A percentile compares a stretch with the other conserved stretches of the same genome.
Conservation (phyloP, 495 filamentous ascomycete species). For the Saxophila tyrrhenica region DNA sequence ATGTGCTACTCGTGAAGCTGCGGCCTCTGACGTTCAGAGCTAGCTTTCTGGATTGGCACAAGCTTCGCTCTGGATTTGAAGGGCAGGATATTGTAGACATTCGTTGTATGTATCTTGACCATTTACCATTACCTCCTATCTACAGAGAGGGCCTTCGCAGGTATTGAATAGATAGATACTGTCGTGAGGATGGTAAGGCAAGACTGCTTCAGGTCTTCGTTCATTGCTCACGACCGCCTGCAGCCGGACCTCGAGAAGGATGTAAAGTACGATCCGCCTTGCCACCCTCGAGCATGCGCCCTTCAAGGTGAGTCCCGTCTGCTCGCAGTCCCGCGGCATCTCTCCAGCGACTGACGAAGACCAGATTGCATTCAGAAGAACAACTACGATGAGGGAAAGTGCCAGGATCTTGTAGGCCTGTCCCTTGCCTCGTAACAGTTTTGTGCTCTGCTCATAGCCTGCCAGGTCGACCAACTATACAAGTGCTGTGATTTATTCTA, state of each 20-base stretch:
- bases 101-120: no score
- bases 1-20: not conserved
- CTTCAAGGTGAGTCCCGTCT: conserved; percentile 58
- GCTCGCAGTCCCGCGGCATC: no score
- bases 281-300: conserved; percentile 80
- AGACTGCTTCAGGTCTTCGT: no score
- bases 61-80: not conserved
- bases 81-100: no score
- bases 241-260: conserved; percentile 47
- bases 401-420: conserved; percentile 38
- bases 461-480: conserved; percentile 80
- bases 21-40: not conserved
- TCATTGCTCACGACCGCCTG: no score
- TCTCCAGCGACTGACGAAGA: conserved; percentile 30
- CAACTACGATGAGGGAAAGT: conserved; percentile 80
- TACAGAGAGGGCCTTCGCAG: no score
- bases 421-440: no score
- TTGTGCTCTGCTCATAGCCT: no score
- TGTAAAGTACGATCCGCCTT: conserved; percentile 64
- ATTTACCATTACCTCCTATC: not conserved
- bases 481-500: conserved; percentile 92
- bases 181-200: no score
- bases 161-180: no score
- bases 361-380: conserved; percentile 68
- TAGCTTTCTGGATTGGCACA: not conserved